Evolutionary conservation across 208 protist species (phyloP), one percentile per base, ranked within the genome.

Genomic region (Trypanosomatidae sp.): DNA sequence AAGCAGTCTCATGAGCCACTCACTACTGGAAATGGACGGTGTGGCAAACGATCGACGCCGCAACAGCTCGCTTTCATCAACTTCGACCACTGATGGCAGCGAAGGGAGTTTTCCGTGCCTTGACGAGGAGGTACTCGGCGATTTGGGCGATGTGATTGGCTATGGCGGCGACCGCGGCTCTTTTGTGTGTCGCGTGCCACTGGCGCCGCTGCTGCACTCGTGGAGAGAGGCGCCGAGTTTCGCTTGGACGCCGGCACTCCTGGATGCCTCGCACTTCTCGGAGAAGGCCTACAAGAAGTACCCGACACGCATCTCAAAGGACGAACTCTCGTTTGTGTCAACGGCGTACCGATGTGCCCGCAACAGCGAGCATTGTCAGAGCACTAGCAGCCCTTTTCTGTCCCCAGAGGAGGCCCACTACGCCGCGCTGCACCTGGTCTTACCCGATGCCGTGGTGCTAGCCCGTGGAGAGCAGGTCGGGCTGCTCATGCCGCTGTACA

Each of bases 151-250:
- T 7, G 69, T 83, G 1, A 86, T 96, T 56, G 89, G 91, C 28
- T 82, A 83, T 44, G 91, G 91, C 12, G 91, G 91, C 8, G 81
- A 93, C 58, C 87, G 84, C 44, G 91, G 91, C 12, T 86, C 89
- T 2, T 74, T 83, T 44, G 91, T 96, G 30, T 96, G 89, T 80
- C 78, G 78, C 13, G 69, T 94, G 33, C 41, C 69, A 1, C 50
- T 73, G 4, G 66, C 71, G 25, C n/a, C 69, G 17, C 46, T 72
- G 39, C 25, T 73, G 49, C 41, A 46, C 7, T 43, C 58, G 50
- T 52, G 64, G 28, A 60, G 47, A 66, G 33, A 66, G 17, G 36
- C 39, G 2, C 58, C 69, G 15, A 66, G 52, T 30, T 17, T 41
- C 17, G 7, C 46, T 3, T 17, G 15, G 33, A 22, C 49, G 25